phyloP scores from a whole-genome alignment of 176 grass and related monocot species.

The Phoenix dactylifera region DNA sequence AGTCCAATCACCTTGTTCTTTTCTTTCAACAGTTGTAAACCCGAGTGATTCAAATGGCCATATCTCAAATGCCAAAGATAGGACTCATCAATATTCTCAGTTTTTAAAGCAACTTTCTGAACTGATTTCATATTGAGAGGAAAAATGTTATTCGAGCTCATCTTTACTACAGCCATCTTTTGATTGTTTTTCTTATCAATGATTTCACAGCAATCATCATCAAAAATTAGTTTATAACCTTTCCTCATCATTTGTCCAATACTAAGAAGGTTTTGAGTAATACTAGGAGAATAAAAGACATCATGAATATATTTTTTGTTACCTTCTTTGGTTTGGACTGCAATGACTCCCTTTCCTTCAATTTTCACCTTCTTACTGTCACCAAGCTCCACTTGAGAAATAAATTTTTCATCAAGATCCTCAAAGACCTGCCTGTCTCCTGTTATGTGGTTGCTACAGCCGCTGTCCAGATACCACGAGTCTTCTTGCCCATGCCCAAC shows the following conservation, averaged over 20 bases:
- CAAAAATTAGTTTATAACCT: background rate
- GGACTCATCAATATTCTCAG: background rate
- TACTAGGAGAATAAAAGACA: conserved; percentile 3
- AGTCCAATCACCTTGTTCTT: conserved; percentile 14
- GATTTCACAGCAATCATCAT: background rate
- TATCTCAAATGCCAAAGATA: conserved; percentile 5
- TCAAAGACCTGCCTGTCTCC: background rate
- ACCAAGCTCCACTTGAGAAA: background rate
- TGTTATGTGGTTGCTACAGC: conserved; percentile 10
- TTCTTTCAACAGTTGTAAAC: conserved; percentile 5
- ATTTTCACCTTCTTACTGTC: conserved; percentile 4
- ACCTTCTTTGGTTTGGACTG: background rate
- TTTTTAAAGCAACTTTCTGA: too few relatives aligned
- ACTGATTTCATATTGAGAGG: too few relatives aligned
- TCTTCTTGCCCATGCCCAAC: too few relatives aligned
- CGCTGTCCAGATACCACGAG: too few relatives aligned
- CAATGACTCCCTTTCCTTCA: conserved; percentile 10
- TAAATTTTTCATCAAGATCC: background rate
- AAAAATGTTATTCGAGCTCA: too few relatives aligned
- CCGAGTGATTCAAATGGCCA: conserved; percentile 1
- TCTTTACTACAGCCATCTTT: too few relatives aligned
- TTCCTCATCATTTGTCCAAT: conserved; percentile 8
- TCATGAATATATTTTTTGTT: background rate
- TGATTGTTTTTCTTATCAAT: background rate
- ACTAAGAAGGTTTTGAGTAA: conserved; percentile 8